Evolutionary conservation across 2,329 filamentous ascomycete species (phyloP).

Genomic region (Hypomyces perniciosus): DNA sequence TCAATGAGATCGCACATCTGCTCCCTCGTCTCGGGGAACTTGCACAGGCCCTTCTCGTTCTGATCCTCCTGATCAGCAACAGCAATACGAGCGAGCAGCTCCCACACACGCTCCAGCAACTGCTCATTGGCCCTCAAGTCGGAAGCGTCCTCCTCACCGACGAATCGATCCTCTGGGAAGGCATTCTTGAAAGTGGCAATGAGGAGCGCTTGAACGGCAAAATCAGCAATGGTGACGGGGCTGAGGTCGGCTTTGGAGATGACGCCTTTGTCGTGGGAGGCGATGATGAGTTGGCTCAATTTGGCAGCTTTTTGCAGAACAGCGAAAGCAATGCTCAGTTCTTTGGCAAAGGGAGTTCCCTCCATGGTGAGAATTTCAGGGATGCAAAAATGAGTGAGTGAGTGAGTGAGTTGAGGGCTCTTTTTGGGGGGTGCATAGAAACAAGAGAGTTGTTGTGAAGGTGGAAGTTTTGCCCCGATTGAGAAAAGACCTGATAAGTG

Average conservation of each 20-base stretch:
- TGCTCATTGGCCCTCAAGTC: conserved; percentile 37
- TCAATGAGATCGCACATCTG: conserved; percentile 50
- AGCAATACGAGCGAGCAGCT: conserved; percentile 31
- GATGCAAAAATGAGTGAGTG: neutral
- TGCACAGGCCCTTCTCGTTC: conserved; percentile 19
- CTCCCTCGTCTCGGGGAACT: conserved; percentile 33
- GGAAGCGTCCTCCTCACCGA: conserved; percentile 50
- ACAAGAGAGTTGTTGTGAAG: neutral
- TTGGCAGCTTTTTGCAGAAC: conserved; percentile 41
- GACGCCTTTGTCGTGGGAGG: conserved; percentile 42
- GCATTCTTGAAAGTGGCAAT: conserved; percentile 42
- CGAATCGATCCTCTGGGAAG: conserved; percentile 47
- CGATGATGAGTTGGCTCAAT: conserved; percentile 45
- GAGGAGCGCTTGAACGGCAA: conserved; percentile 52
- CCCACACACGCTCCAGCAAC: conserved; percentile 43
- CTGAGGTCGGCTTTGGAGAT: conserved; percentile 50
- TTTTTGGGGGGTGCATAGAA: neutral
- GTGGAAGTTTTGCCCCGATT: conserved; percentile 17
- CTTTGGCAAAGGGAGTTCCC: conserved; percentile 33
- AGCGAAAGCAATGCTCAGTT: conserved; percentile 38
- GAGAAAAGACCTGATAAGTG: conserved; percentile 22
- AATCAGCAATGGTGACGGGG: conserved; percentile 54
- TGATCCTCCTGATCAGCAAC: conserved; percentile 18
- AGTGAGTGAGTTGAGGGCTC: neutral
- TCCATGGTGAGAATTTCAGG: conserved; percentile 29